Evolutionary conservation across 345 rosid species (phyloP).

Genomic region (Clausena lansium): DNA sequence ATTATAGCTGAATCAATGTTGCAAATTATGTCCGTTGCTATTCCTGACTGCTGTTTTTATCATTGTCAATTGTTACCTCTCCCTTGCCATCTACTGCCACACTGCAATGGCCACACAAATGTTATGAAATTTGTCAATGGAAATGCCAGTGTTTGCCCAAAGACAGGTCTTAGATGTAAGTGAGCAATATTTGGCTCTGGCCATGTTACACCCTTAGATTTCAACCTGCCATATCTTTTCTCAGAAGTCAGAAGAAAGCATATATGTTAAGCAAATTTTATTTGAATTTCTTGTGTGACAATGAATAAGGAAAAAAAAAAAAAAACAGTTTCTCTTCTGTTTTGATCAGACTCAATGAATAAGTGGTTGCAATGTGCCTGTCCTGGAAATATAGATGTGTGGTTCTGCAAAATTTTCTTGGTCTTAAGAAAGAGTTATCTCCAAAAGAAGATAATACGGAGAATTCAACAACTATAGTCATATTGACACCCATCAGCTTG

Average conservation of each 20-base stretch:
- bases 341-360: background rate
- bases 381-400: background rate
- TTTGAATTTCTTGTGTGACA: background rate
- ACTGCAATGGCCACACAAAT: background rate
- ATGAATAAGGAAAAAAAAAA: background rate
- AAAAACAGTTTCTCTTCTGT: background rate
- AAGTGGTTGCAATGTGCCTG: background rate
- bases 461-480: background rate
- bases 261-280: background rate
- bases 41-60: too few species aligned
- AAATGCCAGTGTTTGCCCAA: background rate
- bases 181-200: background rate
- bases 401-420: background rate
- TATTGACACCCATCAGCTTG: background rate
- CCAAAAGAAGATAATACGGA: background rate
- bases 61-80: background rate
- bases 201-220: background rate
- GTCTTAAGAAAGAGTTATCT: background rate
- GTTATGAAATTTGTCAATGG: background rate
- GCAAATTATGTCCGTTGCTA: background rate
- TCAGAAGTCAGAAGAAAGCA: background rate
- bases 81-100: background rate
- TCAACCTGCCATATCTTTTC: background rate
- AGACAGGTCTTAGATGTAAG: background rate
- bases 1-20: constrained; percentile 1